A percentile compares a stretch with the other conserved stretches of the same genome.
Conservation (phyloP, 1,139 yeast genomes). For the Taphrina sp. region DNA sequence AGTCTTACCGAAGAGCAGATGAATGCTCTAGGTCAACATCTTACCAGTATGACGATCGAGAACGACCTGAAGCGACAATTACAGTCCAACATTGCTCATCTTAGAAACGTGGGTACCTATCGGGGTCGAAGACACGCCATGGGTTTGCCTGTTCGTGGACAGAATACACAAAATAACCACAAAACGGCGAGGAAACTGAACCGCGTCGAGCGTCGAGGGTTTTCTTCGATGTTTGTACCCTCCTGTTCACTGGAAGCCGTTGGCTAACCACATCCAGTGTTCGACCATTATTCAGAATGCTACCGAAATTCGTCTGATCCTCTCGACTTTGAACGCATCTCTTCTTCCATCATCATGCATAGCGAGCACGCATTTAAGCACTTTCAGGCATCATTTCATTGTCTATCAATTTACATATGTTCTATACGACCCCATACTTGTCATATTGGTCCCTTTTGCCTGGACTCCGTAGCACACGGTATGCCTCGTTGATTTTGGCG, state of each 20-base stretch:
- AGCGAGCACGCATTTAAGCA: not conserved
- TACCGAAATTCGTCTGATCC: slow-evolving; percentile 6
- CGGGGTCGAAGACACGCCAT: slow-evolving; percentile 86
- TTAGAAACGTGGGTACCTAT: slow-evolving; percentile 78
- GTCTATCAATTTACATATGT: not conserved
- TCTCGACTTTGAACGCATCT: not conserved
- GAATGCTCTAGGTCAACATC: slow-evolving; percentile 80
- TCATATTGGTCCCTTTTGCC: slow-evolving; percentile 25
- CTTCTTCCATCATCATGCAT: not conserved
- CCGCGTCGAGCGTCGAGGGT: slow-evolving; percentile 51
- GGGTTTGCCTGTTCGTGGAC: slow-evolving; percentile 76
- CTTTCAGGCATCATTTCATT: not conserved
- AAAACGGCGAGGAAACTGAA: slow-evolving; percentile 84
- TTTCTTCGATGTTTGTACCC: slow-evolving; percentile 13
- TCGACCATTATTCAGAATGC: slow-evolving; percentile 4
- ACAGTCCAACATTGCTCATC: slow-evolving; percentile 73
- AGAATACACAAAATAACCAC: slow-evolving; percentile 86
- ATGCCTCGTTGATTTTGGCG: slow-evolving; percentile 73
- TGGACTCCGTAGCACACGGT: slow-evolving; percentile 52
- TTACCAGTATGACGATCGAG: slow-evolving; percentile 78
- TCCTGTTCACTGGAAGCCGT: not conserved
- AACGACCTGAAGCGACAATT: slow-evolving; percentile 78
- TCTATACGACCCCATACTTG: slow-evolving; percentile 14
- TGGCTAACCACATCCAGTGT: not conserved
- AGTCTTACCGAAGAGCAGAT: slow-evolving; percentile 86